phyloP scores from a whole-genome alignment of 1,284 basidiomycete genomes.

The Neolentinus lepideus region DNA sequence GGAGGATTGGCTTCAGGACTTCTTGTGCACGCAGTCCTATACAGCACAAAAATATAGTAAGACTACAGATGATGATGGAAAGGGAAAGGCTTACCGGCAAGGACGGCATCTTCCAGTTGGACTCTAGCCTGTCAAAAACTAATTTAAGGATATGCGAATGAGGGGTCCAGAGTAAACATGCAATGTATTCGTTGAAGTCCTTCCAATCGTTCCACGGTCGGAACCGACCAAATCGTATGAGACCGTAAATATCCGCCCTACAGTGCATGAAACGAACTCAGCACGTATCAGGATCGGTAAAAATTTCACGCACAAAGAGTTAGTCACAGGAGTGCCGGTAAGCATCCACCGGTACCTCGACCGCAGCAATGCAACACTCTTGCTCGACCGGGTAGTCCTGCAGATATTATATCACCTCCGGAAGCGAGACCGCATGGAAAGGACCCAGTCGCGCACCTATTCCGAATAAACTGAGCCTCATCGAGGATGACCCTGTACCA shows the following conservation, averaged over 20 bases:
- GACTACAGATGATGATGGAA: not conserved
- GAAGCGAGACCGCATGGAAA: too few relatives aligned
- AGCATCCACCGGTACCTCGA: constrained; percentile 64
- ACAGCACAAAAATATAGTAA: constrained; percentile 13
- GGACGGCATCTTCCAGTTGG: constrained; percentile 44
- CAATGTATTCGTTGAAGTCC: constrained; percentile 50
- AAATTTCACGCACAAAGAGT: constrained; percentile 40
- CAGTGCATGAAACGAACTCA: not conserved
- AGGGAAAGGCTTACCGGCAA: constrained; percentile 35
- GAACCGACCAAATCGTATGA: constrained; percentile 59
- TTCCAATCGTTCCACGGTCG: constrained; percentile 65
- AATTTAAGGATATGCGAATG: not conserved
- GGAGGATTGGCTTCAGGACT: constrained; percentile 49
- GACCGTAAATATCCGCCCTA: constrained; percentile 63
- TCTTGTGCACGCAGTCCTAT: constrained; percentile 44
- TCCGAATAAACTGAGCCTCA: constrained; percentile 67
- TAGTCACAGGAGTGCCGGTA: constrained; percentile 67
- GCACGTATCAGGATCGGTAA: not conserved
- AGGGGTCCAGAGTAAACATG: constrained; percentile 17
- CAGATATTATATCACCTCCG: too few relatives aligned
- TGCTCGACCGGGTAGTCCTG: constrained; percentile 49
- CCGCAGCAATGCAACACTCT: constrained; percentile 47
- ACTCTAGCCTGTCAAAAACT: constrained; percentile 32
- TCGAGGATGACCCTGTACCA: constrained; percentile 62
- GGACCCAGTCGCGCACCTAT: constrained; percentile 34